Evolutionary conservation across 495 filamentous ascomycete species (phyloP).

Genomic region (Aspergillus incahuasiensis): DNA sequence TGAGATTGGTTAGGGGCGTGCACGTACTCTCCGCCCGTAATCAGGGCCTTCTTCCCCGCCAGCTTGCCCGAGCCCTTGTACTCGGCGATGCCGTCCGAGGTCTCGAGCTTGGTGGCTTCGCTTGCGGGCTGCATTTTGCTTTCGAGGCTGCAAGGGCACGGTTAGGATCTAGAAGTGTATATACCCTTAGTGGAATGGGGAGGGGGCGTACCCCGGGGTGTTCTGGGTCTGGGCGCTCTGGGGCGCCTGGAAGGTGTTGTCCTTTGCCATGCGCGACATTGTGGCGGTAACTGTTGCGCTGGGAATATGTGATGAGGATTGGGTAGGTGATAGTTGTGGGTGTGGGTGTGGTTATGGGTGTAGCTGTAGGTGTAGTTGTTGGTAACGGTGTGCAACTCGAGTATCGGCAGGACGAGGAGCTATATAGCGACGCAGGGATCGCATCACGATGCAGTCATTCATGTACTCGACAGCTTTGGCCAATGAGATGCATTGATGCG

Average conservation of each 20-base stretch:
- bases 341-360: background rate
- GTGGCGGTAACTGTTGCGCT: background rate
- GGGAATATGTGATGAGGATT: too few species aligned
- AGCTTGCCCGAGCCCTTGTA: constrained; percentile 48
- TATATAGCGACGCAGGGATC: background rate
- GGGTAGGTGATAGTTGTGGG: too few species aligned
- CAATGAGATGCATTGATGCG: background rate
- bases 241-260: constrained; percentile 1
- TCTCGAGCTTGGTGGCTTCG: constrained; percentile 3
- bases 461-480: background rate
- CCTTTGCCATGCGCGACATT: background rate
- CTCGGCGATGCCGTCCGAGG: constrained; percentile 16
- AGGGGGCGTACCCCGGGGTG: background rate
- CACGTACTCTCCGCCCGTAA: constrained; percentile 53
- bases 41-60: constrained; percentile 46
- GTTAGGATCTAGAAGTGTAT: background rate
- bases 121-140: constrained; percentile 1
- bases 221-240: background rate
- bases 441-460: constrained; percentile 4
- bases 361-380: too few species aligned
- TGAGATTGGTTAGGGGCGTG: too few species aligned
- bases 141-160: background rate
- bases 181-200: background rate
- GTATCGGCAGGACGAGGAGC: background rate
- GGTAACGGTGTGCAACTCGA: background rate